phyloP scores from a whole-genome alignment of 345 rosid genomes.

The Erysimum cheiranthoides region DNA sequence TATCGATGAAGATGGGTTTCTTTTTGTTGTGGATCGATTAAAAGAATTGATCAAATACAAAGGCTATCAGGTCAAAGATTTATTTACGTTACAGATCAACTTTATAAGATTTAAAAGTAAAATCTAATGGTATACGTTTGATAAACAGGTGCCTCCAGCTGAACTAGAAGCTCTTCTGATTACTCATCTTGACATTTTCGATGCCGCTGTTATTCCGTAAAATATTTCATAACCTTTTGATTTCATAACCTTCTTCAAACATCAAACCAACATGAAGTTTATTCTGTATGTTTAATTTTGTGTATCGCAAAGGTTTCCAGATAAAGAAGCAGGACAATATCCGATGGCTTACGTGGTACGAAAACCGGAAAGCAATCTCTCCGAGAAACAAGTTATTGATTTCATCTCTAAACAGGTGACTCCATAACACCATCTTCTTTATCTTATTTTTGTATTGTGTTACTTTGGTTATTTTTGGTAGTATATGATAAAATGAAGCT shows the following conservation, averaged over 20 bases:
- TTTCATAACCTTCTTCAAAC: no score
- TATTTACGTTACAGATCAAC: not conserved
- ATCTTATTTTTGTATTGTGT: not conserved
- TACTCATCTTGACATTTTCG: slow-evolving; percentile 65
- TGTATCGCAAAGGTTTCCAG: slow-evolving; percentile 67
- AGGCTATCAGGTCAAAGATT: slow-evolving; percentile 61
- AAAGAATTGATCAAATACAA: no score
- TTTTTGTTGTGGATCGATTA: slow-evolving; percentile 3
- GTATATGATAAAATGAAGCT: no score
- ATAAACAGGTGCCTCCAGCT: slow-evolving; percentile 76
- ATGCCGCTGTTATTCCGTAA: slow-evolving; percentile 86
- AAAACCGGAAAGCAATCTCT: slow-evolving; percentile 50
- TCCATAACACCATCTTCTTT: not conserved
- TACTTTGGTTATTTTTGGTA: no score
- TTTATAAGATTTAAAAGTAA: not conserved
- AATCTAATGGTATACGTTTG: not conserved
- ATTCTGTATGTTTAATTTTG: not conserved
- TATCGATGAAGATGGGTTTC: slow-evolving; percentile 81
- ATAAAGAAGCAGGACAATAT: slow-evolving; percentile 72
- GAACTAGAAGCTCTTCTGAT: slow-evolving; percentile 80
- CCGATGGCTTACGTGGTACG: slow-evolving; percentile 85
- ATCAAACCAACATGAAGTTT: no score
- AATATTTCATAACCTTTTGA: slow-evolving; percentile 14
- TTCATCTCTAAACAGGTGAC: slow-evolving; percentile 71
- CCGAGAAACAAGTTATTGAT: slow-evolving; percentile 57